phyloP scores from a whole-genome alignment of 164 flowering plant species.

The Aristolochia contorta region DNA sequence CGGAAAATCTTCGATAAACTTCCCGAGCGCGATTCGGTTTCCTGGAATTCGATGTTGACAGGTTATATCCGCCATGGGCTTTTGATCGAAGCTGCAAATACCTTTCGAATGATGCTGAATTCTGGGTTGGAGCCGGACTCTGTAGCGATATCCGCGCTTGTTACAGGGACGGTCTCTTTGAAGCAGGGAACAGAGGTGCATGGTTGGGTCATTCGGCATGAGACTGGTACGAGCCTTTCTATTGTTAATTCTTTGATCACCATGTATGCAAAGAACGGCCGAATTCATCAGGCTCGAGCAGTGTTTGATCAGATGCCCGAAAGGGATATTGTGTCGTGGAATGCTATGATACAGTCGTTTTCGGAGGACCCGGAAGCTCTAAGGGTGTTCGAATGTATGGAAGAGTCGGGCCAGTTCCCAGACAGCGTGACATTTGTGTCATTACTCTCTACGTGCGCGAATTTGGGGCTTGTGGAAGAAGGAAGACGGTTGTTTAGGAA shows the following conservation, averaged over 20 bases:
- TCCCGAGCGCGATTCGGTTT: conserved; percentile 39
- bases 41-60: conserved; percentile 77
- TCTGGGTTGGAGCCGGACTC: conserved; percentile 51
- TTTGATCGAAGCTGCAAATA: conserved; percentile 30
- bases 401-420: conserved; percentile 28
- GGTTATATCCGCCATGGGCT: conserved; percentile 57
- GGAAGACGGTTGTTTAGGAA: conserved; percentile 39
- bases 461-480: conserved; percentile 48
- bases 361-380: conserved; percentile 31
- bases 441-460: conserved; percentile 62
- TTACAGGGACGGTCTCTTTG: conserved; percentile 24
- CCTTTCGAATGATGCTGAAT: conserved; percentile 41
- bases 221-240: conserved; percentile 37
- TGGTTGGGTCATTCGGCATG: conserved; percentile 58
- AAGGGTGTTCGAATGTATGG: conserved; percentile 47
- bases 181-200: conserved; percentile 45
- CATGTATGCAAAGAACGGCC: conserved; percentile 34
- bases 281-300: conserved; percentile 26
- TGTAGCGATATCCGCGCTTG: conserved; percentile 42
- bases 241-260: conserved; percentile 56
- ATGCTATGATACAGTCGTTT: conserved; percentile 64
- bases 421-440: conserved; percentile 66
- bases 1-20: conserved; percentile 53
- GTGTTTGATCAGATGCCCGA: conserved; percentile 50
- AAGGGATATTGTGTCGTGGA: conserved; percentile 74